Percentiles rank a stretch among this genome's conserved stretches.
phyloP scores from a whole-genome alignment of 352 stramenopile species.

The Phytopythium aichiense region DNA sequence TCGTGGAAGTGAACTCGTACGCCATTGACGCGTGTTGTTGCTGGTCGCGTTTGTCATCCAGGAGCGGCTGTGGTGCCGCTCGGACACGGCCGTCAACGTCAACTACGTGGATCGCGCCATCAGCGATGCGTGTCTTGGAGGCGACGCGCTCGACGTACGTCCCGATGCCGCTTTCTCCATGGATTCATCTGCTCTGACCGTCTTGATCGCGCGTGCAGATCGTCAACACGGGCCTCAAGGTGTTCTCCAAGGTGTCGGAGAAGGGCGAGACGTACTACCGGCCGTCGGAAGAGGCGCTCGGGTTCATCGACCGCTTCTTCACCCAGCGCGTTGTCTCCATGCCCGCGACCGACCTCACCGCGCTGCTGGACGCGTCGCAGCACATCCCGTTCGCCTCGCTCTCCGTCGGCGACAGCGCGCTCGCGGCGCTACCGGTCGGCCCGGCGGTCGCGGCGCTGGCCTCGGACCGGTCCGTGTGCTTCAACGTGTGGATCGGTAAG shows the following conservation, averaged over 20 bases:
- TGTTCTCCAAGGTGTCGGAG: conserved; percentile 81
- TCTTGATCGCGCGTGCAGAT: conserved; percentile 42
- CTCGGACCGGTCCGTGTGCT: conserved; percentile 35
- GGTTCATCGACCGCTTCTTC: conserved; percentile 85
- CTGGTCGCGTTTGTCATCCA: conserved; percentile 1
- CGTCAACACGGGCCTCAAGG: conserved; percentile 90
- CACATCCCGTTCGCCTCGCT: conserved; percentile 54
- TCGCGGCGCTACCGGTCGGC: conserved; percentile 36
- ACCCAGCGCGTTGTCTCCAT: conserved; percentile 68
- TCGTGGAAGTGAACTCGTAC: too few species aligned
- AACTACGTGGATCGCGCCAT: conserved; percentile 81
- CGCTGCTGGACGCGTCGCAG: conserved; percentile 42
- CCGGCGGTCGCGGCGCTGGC: conserved; percentile 53
- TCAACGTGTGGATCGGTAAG: conserved; percentile 79
- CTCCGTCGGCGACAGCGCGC: conserved; percentile 25
- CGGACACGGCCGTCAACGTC: conserved; percentile 64
- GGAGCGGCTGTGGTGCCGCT: conserved; percentile 69
- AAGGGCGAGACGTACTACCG: conserved; percentile 76
- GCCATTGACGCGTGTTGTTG: background rate
- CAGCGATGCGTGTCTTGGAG: conserved; percentile 49
- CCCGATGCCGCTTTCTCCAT: background rate
- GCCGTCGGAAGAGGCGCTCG: conserved; percentile 82
- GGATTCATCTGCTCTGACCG: background rate
- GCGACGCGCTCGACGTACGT: conserved; percentile 62
- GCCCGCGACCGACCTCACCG: conserved; percentile 35